Evolutionary conservation across 2,329 filamentous ascomycete species (phyloP).

Genomic region (Colletotrichum sp.): DNA sequence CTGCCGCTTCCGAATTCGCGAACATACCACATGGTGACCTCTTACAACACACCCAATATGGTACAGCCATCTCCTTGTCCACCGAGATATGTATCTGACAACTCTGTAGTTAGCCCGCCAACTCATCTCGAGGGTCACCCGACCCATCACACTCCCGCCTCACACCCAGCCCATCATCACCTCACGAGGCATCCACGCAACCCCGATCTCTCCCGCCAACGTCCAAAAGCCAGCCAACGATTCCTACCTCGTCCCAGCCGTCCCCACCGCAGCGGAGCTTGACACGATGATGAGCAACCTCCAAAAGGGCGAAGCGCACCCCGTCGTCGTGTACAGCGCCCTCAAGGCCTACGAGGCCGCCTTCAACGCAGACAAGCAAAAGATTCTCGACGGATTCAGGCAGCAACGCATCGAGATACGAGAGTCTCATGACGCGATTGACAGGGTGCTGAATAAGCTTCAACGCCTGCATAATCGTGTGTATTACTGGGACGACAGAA

Average conservation of each 20-base stretch:
- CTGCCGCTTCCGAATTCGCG: neutral
- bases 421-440: neutral
- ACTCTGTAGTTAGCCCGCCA: neutral
- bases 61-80: neutral
- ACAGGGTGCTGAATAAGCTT: neutral
- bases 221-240: neutral
- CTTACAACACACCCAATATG: neutral
- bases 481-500: neutral
- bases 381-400: neutral
- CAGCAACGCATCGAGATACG: neutral
- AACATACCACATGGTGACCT: neutral
- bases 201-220: neutral
- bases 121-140: neutral
- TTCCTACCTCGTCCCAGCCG: neutral
- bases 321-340: neutral
- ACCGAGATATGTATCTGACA: neutral
- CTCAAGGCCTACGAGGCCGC: neutral
- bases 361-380: neutral
- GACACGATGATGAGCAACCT: neutral
- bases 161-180: neutral
- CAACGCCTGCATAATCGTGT: neutral
- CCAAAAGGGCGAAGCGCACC: neutral
- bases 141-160: neutral
- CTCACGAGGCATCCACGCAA: neutral
- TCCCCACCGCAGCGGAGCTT: neutral